These are phyloP conservation scores for Podospora pseudoanserina DNA, from an alignment of 495 filamentous ascomycete genomes.

Conservation along the genomic window DNA sequence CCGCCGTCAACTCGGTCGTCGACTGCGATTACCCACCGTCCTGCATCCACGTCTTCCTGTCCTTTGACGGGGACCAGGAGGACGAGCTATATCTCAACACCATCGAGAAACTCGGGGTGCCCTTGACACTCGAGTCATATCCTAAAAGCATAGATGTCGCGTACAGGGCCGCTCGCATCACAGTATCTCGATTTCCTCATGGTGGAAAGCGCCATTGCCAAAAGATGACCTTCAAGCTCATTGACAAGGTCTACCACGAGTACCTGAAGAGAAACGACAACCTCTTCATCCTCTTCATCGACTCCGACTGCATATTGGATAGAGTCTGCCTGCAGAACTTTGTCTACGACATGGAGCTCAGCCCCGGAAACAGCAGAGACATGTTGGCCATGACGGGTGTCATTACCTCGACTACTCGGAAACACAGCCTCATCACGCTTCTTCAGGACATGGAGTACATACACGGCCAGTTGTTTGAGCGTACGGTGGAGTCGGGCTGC, in stretches of 20 bases:
- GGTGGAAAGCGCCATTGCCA: slow-evolving; percentile 94
- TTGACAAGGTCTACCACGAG: slow-evolving; percentile 87
- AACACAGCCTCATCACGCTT: slow-evolving; percentile 83
- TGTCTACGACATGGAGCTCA: slow-evolving; percentile 98
- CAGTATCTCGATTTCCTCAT: slow-evolving; percentile 88
- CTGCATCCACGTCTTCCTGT: slow-evolving; percentile 94
- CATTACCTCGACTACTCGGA: slow-evolving; percentile 90
- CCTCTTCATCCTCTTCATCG: slow-evolving; percentile 94
- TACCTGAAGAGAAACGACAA: slow-evolving; percentile 89
- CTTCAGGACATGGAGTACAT: slow-evolving; percentile 98
- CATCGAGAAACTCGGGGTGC: slow-evolving; percentile 82
- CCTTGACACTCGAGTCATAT: slow-evolving; percentile 69
- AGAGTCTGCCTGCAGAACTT: slow-evolving; percentile 93
- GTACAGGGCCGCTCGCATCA: slow-evolving; percentile 79
- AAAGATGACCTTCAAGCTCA: slow-evolving; percentile 89
- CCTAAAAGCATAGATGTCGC: slow-evolving; percentile 87
- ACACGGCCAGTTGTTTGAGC: slow-evolving; percentile 95
- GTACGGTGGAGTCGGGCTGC: slow-evolving; percentile 93
- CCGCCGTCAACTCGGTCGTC: slow-evolving; percentile 88
- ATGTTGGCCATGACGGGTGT: slow-evolving; percentile 99
- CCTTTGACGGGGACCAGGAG: slow-evolving; percentile 86
- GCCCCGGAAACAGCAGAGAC: slow-evolving; percentile 84
- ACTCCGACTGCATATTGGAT: slow-evolving; percentile 96
- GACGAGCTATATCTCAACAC: slow-evolving; percentile 89
- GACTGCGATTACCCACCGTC: slow-evolving; percentile 91